A percentile compares a stretch with the other conserved stretches of the same genome.
Evolutionary conservation across 176 grass and related monocot species (phyloP).

Genomic region (Pontederia paniculata): DNA sequence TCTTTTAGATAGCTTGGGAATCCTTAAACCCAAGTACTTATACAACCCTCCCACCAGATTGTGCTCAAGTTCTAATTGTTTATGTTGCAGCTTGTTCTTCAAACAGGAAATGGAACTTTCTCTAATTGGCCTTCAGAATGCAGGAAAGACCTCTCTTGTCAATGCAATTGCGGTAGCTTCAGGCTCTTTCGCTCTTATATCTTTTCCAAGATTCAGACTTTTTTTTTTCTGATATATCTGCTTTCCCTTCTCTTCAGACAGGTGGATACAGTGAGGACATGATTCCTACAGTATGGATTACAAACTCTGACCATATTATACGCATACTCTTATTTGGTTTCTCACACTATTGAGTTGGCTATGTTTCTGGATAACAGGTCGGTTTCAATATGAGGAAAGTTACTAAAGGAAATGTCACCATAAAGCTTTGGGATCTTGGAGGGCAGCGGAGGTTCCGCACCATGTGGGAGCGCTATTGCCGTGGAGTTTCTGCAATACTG

Average conservation of each 20-base stretch:
- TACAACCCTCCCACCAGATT: too few relatives aligned
- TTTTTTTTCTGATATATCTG: slow-evolving; percentile 35
- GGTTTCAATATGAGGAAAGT: slow-evolving; percentile 99
- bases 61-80: not conserved
- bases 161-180: slow-evolving; percentile 88
- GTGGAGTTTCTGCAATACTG: slow-evolving; percentile 88
- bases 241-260: slow-evolving; percentile 51
- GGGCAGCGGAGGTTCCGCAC: slow-evolving; percentile 87
- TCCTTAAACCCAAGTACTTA: too few relatives aligned
- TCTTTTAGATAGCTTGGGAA: too few relatives aligned
- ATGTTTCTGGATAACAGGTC: slow-evolving; percentile 43
- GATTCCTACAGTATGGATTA: slow-evolving; percentile 81
- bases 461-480: slow-evolving; percentile 98
- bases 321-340: not conserved
- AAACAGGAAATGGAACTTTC: slow-evolving; percentile 99
- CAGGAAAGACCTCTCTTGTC: slow-evolving; percentile 94
- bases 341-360: not conserved
- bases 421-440: slow-evolving; percentile 98
- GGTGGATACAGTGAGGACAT: slow-evolving; percentile 99
- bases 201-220: slow-evolving; percentile 19
- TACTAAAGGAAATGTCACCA: slow-evolving; percentile 93
- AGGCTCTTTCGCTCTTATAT: slow-evolving; percentile 13
- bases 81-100: slow-evolving; percentile 65
- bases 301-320: not conserved
- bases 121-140: slow-evolving; percentile 91